Percentiles rank a stretch among this genome's conserved stretches.
phyloP scores from a whole-genome alignment of 805 yeast genomes.

The Wickerhamiella allomyrinae region DNA sequence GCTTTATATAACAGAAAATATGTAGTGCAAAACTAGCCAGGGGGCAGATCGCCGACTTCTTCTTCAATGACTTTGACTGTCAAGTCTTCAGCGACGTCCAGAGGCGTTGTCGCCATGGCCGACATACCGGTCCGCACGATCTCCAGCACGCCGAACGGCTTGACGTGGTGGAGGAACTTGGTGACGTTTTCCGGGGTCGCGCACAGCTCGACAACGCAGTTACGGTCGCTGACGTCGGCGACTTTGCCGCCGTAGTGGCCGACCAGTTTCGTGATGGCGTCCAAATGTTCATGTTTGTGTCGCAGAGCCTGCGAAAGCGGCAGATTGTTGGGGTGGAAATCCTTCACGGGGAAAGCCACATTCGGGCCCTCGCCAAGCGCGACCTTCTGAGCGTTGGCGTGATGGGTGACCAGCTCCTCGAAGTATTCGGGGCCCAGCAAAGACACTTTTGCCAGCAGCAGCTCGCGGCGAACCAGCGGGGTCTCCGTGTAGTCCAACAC shows the following conservation, averaged over 20 bases:
- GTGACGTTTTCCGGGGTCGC: conserved; percentile 88
- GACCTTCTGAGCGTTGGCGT: conserved; percentile 32
- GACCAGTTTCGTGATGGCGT: conserved; percentile 66
- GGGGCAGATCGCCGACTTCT: conserved; percentile 76
- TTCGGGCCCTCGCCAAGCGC: conserved; percentile 24
- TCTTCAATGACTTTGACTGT: conserved; percentile 37
- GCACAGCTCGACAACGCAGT: conserved; percentile 82
- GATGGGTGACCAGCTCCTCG: conserved; percentile 84
- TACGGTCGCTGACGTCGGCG: conserved; percentile 83
- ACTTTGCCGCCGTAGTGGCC: conserved; percentile 85
- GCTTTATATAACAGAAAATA: too few species aligned
- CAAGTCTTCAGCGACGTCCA: conserved; percentile 38
- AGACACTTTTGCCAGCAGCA: conserved; percentile 81
- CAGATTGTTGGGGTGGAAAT: conserved; percentile 77
- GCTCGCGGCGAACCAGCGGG: conserved; percentile 80
- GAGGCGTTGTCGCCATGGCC: conserved; percentile 94
- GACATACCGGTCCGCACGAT: conserved; percentile 97
- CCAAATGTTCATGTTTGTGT: conserved; percentile 81
- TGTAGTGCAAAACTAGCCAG: conserved; percentile 62
- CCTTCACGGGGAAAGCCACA: conserved; percentile 23
- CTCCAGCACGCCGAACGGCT: conserved; percentile 93
- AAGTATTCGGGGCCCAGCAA: conserved; percentile 96
- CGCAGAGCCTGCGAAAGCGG: conserved; percentile 86
- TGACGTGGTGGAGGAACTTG: conserved; percentile 73
- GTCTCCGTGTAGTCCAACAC: conserved; percentile 87